Evolutionary conservation across 192 early-diverging fungal genomes (phyloP).

Genomic region (Coemansia sp.): DNA sequence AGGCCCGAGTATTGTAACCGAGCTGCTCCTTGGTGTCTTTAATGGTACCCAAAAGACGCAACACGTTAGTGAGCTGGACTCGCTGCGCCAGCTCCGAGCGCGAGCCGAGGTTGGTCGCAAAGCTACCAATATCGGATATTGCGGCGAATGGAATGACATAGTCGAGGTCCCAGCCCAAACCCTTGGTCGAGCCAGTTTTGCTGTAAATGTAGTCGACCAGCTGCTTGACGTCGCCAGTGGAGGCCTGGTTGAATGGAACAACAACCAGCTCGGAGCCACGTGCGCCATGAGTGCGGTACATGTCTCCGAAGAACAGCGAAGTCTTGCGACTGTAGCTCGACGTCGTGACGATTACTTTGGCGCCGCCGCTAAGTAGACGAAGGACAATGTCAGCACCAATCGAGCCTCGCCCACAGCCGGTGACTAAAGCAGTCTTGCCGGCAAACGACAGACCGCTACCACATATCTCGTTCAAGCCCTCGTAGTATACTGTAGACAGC

Average conservation of each 20-base stretch:
- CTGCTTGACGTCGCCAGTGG: slow-evolving; percentile 73
- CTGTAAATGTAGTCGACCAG: slow-evolving; percentile 87
- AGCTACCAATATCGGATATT: slow-evolving; percentile 83
- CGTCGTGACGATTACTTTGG: slow-evolving; percentile 85
- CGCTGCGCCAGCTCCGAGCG: slow-evolving; percentile 90
- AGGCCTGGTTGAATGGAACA: slow-evolving; percentile 94
- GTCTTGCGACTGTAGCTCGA: slow-evolving; percentile 76
- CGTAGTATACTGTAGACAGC: slow-evolving; percentile 73
- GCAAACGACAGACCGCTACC: slow-evolving; percentile 80
- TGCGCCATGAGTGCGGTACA: slow-evolving; percentile 89
- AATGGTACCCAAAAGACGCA: slow-evolving; percentile 83
- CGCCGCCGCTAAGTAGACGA: slow-evolving; percentile 84
- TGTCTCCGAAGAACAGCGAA: slow-evolving; percentile 81
- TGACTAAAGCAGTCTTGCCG: slow-evolving; percentile 78
- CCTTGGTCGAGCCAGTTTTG: slow-evolving; percentile 51
- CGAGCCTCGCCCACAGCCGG: slow-evolving; percentile 85
- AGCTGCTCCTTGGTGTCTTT: slow-evolving; percentile 77
- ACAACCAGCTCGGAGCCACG: slow-evolving; percentile 81
- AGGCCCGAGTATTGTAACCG: slow-evolving; percentile 81
- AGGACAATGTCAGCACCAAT: slow-evolving; percentile 89
- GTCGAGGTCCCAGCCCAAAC: slow-evolving; percentile 92
- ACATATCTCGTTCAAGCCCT: slow-evolving; percentile 70
- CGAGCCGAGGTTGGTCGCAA: slow-evolving; percentile 82
- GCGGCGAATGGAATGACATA: slow-evolving; percentile 95
- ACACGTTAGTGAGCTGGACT: slow-evolving; percentile 90